These are phyloP conservation scores for Penicillium silybi DNA, from an alignment of 495 filamentous ascomycete species.

Conservation along the genomic window DNA sequence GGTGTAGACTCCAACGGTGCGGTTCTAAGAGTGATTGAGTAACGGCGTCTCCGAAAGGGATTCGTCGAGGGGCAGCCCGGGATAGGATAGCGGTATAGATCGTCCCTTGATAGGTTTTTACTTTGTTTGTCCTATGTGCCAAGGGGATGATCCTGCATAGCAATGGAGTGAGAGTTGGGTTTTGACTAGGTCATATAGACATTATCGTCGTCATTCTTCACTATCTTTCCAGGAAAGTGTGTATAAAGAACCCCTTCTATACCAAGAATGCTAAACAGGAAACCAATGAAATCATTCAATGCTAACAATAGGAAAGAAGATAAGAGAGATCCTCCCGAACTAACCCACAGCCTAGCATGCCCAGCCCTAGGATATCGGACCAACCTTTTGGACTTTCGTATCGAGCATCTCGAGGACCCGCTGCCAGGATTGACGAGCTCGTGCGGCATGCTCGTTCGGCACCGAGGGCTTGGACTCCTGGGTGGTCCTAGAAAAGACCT, in stretches of 20 bases:
- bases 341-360: too few species aligned
- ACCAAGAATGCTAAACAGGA: neutral
- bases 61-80: neutral
- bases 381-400: neutral
- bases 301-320: neutral
- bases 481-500: conserved; percentile 65
- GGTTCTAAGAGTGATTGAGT: neutral
- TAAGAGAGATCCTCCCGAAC: neutral
- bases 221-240: neutral
- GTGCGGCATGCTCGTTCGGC: conserved; percentile 58
- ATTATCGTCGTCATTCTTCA: neutral
- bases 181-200: neutral
- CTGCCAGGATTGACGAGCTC: conserved; percentile 56
- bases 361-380: neutral
- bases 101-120: too few species aligned
- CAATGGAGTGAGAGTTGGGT: too few species aligned
- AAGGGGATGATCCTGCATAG: too few species aligned
- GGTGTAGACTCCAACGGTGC: neutral
- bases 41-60: neutral
- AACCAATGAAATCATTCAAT: neutral
- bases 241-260: neutral
- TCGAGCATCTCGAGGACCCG: conserved; percentile 25
- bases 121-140: too few species aligned
- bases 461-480: conserved; percentile 46
- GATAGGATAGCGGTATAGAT: neutral